Percentiles rank a stretch among this genome's conserved stretches.
Conservation (phyloP, 140 eudicot species). For the Senecio squalidus region DNA sequence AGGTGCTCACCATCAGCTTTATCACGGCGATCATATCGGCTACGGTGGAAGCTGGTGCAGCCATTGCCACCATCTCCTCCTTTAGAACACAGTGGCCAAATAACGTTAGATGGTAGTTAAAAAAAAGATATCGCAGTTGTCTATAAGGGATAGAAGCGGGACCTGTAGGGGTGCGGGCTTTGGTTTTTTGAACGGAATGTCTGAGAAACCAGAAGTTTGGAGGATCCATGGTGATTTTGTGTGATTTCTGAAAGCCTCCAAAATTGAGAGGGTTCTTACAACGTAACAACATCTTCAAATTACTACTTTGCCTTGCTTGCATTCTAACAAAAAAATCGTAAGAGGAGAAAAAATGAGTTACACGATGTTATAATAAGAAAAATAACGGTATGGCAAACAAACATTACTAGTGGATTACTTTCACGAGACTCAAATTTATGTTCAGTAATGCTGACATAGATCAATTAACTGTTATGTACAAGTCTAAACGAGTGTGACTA, state of each 20-base stretch:
- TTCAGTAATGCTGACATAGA: background rate
- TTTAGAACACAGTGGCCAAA: slow-evolving; percentile 47
- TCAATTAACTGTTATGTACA: no score
- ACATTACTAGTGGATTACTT: background rate
- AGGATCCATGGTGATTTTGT: slow-evolving; percentile 51
- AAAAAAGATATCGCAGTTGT: no score
- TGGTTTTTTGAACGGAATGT: slow-evolving; percentile 35
- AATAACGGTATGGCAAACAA: background rate
- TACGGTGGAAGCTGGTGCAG: slow-evolving; percentile 76
- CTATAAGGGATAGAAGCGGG: slow-evolving; percentile 5
- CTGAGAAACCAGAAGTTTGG: slow-evolving; percentile 46
- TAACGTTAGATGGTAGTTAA: background rate
- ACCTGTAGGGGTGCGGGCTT: slow-evolving; percentile 89
- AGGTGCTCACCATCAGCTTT: slow-evolving; percentile 72
- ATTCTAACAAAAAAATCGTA: background rate
- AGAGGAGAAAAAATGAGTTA: background rate
- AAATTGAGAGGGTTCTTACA: slow-evolving; percentile 29
- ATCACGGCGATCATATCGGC: slow-evolving; percentile 71
- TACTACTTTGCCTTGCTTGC: background rate
- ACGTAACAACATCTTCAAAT: slow-evolving; percentile 39
- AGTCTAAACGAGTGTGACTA: background rate
- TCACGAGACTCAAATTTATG: background rate
- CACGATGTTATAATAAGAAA: background rate
- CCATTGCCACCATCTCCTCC: slow-evolving; percentile 99
- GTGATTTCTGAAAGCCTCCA: slow-evolving; percentile 22